Evolutionary conservation across 805 yeast species (phyloP).

Genomic region (Lipomyces anomalus): DNA sequence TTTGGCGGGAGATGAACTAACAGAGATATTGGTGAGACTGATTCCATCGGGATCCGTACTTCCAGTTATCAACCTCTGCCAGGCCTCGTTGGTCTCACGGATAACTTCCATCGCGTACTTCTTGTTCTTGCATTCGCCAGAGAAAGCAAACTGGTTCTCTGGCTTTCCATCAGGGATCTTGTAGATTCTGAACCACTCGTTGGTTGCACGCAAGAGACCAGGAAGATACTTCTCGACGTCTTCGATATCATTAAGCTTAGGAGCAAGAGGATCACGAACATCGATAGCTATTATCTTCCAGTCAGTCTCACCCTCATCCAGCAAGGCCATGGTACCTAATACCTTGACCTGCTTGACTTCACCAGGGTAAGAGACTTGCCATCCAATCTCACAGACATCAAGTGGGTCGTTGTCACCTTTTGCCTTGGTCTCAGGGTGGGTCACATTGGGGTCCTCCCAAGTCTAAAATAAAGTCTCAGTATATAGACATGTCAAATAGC

Average conservation of each 20-base stretch:
- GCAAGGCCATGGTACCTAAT: conserved; percentile 87
- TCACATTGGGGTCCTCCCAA: conserved; percentile 88
- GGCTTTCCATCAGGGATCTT: conserved; percentile 98
- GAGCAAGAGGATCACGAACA: conserved; percentile 80
- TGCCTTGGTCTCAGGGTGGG: conserved; percentile 42
- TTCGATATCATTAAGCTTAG: conserved; percentile 80
- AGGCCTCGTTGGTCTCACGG: conserved; percentile 75
- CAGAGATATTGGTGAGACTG: conserved; percentile 69
- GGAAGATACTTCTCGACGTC: conserved; percentile 89
- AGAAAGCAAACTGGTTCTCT: conserved; percentile 92
- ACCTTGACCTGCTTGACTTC: conserved; percentile 83
- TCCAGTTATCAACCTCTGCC: conserved; percentile 71
- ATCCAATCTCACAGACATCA: conserved; percentile 89
- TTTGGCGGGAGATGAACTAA: conserved; percentile 51
- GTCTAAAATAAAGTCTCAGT: conserved; percentile 96
- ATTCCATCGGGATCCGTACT: conserved; percentile 56
- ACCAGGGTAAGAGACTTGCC: conserved; percentile 52
- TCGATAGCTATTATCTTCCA: conserved; percentile 94
- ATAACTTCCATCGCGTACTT: conserved; percentile 80
- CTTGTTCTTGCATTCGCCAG: conserved; percentile 85
- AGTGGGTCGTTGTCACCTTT: conserved; percentile 93
- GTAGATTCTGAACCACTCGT: conserved; percentile 98
- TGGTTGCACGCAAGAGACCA: conserved; percentile 85
- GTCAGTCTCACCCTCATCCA: conserved; percentile 96
- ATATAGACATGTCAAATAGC: too few relatives aligned